Evolutionary conservation across 495 filamentous ascomycete species (phyloP).

Genomic region (Trichoderma erinaceum): DNA sequence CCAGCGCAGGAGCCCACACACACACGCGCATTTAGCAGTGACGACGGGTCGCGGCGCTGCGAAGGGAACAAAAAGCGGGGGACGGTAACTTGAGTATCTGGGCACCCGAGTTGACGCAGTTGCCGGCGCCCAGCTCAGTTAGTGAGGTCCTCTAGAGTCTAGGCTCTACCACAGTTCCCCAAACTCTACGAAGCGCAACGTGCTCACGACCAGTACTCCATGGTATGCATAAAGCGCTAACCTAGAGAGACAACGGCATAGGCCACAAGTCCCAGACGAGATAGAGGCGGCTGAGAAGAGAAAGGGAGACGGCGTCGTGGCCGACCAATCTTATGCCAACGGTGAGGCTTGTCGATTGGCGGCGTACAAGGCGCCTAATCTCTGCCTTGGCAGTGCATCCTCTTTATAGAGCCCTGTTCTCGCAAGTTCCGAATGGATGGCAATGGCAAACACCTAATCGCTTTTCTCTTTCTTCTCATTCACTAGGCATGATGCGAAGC

Average conservation of each 20-base stretch:
- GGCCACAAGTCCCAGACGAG: not conserved
- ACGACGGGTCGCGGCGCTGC: slow-evolving; percentile 4
- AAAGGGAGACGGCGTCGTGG: not conserved
- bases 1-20: not conserved
- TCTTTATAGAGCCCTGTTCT: not conserved
- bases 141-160: no score
- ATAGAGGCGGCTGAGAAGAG: not conserved
- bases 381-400: not conserved
- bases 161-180: not conserved
- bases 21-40: not conserved
- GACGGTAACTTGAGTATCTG: not conserved
- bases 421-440: not conserved
- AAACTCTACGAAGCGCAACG: not conserved
- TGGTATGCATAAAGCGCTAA: not conserved
- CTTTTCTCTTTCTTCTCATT: no score
- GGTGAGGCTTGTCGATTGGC: slow-evolving; percentile 2
- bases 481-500: no score
- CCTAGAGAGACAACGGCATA: not conserved
- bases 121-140: not conserved
- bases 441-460: not conserved
- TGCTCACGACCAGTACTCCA: not conserved
- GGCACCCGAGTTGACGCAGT: slow-evolving; percentile 6
- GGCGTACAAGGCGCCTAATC: not conserved
- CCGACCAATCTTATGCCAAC: not conserved
- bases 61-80: slow-evolving; percentile 1